Evolutionary conservation across 495 filamentous ascomycete species (phyloP).

Genomic region (Penicillium argentinense): DNA sequence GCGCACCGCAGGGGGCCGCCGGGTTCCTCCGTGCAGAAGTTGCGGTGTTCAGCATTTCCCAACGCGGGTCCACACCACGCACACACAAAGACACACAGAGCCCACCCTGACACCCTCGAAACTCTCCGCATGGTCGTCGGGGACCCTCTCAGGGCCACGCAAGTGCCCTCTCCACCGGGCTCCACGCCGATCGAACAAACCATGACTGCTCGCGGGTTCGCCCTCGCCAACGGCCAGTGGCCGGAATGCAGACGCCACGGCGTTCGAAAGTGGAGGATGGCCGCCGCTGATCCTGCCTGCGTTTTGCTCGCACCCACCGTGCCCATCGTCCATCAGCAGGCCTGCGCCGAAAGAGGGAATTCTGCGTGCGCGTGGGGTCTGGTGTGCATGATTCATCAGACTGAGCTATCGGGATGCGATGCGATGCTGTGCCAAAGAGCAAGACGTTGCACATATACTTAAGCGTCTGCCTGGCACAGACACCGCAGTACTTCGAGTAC

Average conservation of each 20-base stretch:
- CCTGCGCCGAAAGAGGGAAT: constrained; percentile 1
- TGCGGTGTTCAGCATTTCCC: constrained; percentile 1
- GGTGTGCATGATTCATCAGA: constrained; percentile 1
- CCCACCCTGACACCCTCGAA: background rate
- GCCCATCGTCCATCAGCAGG: background rate
- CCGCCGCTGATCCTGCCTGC: constrained; percentile 8
- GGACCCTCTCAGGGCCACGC: constrained; percentile 8
- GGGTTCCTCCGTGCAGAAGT: constrained; percentile 1
- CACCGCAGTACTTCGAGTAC: no score
- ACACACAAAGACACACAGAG: background rate
- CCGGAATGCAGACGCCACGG: constrained; percentile 16
- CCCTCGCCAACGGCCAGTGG: constrained; percentile 17
- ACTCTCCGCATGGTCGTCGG: constrained; percentile 2
- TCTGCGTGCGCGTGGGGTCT: background rate
- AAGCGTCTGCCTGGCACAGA: no score
- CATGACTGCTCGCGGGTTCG: constrained; percentile 1
- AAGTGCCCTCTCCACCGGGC: constrained; percentile 12
- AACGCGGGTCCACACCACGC: no score
- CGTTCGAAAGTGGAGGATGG: constrained; percentile 8
- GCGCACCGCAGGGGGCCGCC: background rate
- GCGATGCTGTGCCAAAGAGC: no score
- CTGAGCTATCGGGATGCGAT: constrained; percentile 3
- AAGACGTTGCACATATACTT: no score
- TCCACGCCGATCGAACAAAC: constrained; percentile 18
- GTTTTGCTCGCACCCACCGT: constrained; percentile 6